Percentiles rank a stretch among this genome's conserved stretches.
phyloP scores from a whole-genome alignment of 2,329 filamentous ascomycete genomes.

The Trichophyton mentagrophytes region DNA sequence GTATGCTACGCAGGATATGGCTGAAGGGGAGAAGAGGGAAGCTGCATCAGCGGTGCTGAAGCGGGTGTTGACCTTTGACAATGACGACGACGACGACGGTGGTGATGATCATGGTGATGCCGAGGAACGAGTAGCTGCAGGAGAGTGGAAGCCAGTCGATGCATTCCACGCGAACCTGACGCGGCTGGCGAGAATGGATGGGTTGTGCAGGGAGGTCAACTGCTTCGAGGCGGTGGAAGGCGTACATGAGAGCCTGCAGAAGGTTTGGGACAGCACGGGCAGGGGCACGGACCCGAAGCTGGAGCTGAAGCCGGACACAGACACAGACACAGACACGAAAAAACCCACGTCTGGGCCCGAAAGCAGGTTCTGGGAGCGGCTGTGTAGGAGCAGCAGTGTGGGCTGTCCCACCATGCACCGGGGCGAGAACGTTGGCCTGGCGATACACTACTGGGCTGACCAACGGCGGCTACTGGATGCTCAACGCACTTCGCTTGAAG shows the following conservation, averaged over 20 bases:
- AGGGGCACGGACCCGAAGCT: too few relatives aligned
- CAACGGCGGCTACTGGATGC: slow-evolving; percentile 25
- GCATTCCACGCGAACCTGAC: slow-evolving; percentile 33
- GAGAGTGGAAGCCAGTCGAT: slow-evolving; percentile 26
- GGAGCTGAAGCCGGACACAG: too few relatives aligned
- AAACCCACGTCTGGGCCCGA: slow-evolving; percentile 16
- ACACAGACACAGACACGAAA: too few relatives aligned
- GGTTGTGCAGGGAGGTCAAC: slow-evolving; percentile 33
- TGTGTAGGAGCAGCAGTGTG: slow-evolving; percentile 28
- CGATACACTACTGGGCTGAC: slow-evolving; percentile 32
- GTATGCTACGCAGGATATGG: slow-evolving; percentile 30
- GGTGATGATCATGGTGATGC: too few relatives aligned
- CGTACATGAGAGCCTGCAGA: slow-evolving; percentile 30
- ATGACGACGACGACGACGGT: too few relatives aligned
- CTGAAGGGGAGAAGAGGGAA: slow-evolving; percentile 30
- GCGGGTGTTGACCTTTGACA: slow-evolving; percentile 21
- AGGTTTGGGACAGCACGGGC: slow-evolving; percentile 25
- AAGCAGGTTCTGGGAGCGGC: slow-evolving; percentile 24
- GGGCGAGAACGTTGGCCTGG: slow-evolving; percentile 28
- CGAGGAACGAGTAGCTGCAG: too few relatives aligned
- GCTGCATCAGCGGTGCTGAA: slow-evolving; percentile 33
- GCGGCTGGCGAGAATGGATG: slow-evolving; percentile 34
- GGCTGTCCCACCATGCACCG: slow-evolving; percentile 33
- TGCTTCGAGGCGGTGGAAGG: slow-evolving; percentile 36
- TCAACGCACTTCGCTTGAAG: slow-evolving; percentile 16